phyloP scores from a whole-genome alignment of 257 asterid species.

The Nicotiana obtusifolia region DNA sequence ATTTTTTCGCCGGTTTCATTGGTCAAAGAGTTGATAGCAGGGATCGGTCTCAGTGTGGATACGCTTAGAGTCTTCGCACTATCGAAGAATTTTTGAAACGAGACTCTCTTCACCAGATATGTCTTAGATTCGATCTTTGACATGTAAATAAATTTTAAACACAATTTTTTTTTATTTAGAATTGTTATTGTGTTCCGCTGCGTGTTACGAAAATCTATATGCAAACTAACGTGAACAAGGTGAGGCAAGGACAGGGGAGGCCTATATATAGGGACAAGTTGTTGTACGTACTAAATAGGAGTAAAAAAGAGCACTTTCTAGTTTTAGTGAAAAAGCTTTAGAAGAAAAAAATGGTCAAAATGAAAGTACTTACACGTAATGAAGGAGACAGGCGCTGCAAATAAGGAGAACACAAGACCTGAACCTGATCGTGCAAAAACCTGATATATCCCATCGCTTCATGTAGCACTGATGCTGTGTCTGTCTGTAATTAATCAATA shows the following conservation, averaged over 20 bases:
- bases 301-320: neutral
- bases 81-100: too few relatives aligned
- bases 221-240: too few relatives aligned
- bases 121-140: too few relatives aligned
- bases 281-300: neutral
- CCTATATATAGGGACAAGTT: neutral
- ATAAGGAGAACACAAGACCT: constrained; percentile 83
- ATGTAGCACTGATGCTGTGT: constrained; percentile 87
- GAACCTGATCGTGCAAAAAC: constrained; percentile 85
- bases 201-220: too few relatives aligned
- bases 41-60: too few relatives aligned
- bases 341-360: neutral
- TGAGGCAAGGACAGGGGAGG: neutral
- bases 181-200: too few relatives aligned
- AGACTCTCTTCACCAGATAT: too few relatives aligned
- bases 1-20: too few relatives aligned
- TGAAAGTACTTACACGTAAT: constrained; percentile 26
- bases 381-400: constrained; percentile 38
- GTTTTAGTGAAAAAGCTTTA: neutral
- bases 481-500: constrained; percentile 47
- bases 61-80: too few relatives aligned
- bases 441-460: constrained; percentile 84
- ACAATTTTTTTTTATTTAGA: too few relatives aligned
- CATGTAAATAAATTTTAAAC: too few relatives aligned
- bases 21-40: too few relatives aligned